Evolutionary conservation across 352 stramenopile species (phyloP).

Genomic region (Phytophthora aleatoria): DNA sequence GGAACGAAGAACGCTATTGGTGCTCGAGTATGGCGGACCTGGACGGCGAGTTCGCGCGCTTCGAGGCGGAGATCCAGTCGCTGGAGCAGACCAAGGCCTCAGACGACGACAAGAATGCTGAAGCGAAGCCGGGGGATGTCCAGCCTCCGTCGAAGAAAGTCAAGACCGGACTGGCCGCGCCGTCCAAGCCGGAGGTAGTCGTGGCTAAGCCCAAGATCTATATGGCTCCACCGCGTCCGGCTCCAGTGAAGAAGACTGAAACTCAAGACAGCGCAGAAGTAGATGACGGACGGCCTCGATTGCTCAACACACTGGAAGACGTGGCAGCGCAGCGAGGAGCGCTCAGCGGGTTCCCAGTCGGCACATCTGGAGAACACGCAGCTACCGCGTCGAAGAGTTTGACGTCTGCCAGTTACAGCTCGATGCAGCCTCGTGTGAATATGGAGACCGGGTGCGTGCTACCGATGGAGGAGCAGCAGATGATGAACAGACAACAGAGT

Average conservation of each 20-base stretch:
- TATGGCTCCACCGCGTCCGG: slow-evolving; percentile 69
- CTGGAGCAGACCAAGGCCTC: slow-evolving; percentile 48
- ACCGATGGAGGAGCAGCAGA: slow-evolving; percentile 70
- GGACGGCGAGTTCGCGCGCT: slow-evolving; percentile 84
- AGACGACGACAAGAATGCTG: slow-evolving; percentile 6
- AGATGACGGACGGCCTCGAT: slow-evolving; percentile 16
- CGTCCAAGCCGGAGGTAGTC: slow-evolving; percentile 34
- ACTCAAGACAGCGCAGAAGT: neutral
- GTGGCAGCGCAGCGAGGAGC: slow-evolving; percentile 59
- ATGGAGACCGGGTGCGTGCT: slow-evolving; percentile 73
- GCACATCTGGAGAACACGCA: slow-evolving; percentile 55
- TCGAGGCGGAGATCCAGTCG: slow-evolving; percentile 83
- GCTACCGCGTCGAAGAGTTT: slow-evolving; percentile 22
- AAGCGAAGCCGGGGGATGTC: slow-evolving; percentile 18
- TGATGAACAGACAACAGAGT: slow-evolving; percentile 85
- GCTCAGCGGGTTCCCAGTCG: slow-evolving; percentile 67
- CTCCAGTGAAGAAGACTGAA: slow-evolving; percentile 41
- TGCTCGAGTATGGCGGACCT: slow-evolving; percentile 52
- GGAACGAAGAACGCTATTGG: slow-evolving; percentile 1
- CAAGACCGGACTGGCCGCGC: slow-evolving; percentile 9
- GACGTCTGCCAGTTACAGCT: slow-evolving; percentile 2
- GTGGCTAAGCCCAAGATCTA: slow-evolving; percentile 63
- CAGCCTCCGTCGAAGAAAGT: slow-evolving; percentile 37
- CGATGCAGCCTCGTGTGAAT: slow-evolving; percentile 58
- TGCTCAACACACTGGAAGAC: slow-evolving; percentile 56